These are phyloP conservation scores for Lathyrus sativus DNA, from an alignment of 306 rosid genomes.

Conservation along the genomic window DNA sequence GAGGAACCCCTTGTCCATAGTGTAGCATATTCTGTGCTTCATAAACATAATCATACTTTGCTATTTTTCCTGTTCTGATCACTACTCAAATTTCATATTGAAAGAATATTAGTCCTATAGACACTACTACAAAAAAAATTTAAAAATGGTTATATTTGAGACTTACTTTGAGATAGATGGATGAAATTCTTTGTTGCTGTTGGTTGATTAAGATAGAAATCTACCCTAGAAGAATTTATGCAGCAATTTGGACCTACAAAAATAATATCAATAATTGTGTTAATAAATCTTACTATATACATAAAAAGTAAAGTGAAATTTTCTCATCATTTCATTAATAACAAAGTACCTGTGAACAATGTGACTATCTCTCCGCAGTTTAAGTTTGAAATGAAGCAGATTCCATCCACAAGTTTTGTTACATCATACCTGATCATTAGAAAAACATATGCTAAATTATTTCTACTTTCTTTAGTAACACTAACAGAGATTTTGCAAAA, in stretches of 20 bases:
- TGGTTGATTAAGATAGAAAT: constrained; percentile 52
- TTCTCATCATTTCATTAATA: not conserved
- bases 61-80: constrained; percentile 53
- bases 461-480: not conserved
- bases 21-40: constrained; percentile 41
- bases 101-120: too few species aligned
- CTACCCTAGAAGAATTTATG: constrained; percentile 54
- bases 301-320: not conserved
- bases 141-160: too few species aligned
- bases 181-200: constrained; percentile 81
- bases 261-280: not conserved
- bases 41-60: constrained; percentile 63
- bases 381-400: constrained; percentile 53
- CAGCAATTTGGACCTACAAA: constrained; percentile 78
- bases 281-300: not conserved
- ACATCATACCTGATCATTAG: constrained; percentile 44
- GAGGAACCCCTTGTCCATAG: constrained; percentile 63
- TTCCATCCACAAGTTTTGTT: constrained; percentile 36
- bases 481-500: not conserved
- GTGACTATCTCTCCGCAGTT: constrained; percentile 55
- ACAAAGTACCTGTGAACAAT: constrained; percentile 61
- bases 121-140: too few species aligned
- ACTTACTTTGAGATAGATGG: constrained; percentile 79
- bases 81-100: constrained; percentile 43
- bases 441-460: constrained; percentile 7